These are phyloP conservation scores for Vitis cinerea DNA, from an alignment of 164 flowering plant genomes.

Conservation along the genomic window DNA sequence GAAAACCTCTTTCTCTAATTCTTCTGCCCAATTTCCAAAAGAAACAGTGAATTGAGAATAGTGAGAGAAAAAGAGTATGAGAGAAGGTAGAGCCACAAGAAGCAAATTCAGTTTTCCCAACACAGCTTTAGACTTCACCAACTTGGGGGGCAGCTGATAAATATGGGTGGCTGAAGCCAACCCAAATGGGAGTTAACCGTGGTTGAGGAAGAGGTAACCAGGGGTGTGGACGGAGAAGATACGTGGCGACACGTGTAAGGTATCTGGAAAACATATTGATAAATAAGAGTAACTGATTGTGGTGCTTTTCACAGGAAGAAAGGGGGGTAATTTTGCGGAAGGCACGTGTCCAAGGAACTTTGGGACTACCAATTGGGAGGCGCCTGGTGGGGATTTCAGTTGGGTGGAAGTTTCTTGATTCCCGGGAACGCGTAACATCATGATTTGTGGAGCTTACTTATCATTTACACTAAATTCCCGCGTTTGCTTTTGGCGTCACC, in stretches of 20 bases:
- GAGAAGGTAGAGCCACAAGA: too few relatives aligned
- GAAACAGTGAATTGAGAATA: not conserved
- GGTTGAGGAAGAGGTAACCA: not conserved
- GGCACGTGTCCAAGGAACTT: conserved; percentile 26
- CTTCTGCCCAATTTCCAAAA: not conserved
- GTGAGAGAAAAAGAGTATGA: not conserved
- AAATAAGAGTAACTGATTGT: not conserved
- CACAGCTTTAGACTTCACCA: not conserved
- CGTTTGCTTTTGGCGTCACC: not conserved
- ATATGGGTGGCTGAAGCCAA: not conserved
- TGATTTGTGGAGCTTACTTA: not conserved
- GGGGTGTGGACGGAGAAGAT: not conserved
- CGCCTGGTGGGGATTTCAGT: conserved; percentile 5
- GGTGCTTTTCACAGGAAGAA: conserved; percentile 4
- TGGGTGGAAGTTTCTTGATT: conserved; percentile 45
- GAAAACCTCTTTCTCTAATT: not conserved
- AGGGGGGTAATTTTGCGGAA: not conserved
- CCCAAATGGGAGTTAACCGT: conserved; percentile 15
- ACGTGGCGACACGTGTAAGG: conserved; percentile 29
- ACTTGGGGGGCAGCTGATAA: conserved; percentile 6
- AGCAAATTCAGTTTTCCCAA: too few relatives aligned
- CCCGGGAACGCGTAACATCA: conserved; percentile 2
- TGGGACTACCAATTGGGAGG: conserved; percentile 15
- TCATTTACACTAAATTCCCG: not conserved
- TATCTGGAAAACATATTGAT: not conserved